Evolutionary conservation across 2,329 filamentous ascomycete species (phyloP).

Genomic region (Epichloe uncinata): DNA sequence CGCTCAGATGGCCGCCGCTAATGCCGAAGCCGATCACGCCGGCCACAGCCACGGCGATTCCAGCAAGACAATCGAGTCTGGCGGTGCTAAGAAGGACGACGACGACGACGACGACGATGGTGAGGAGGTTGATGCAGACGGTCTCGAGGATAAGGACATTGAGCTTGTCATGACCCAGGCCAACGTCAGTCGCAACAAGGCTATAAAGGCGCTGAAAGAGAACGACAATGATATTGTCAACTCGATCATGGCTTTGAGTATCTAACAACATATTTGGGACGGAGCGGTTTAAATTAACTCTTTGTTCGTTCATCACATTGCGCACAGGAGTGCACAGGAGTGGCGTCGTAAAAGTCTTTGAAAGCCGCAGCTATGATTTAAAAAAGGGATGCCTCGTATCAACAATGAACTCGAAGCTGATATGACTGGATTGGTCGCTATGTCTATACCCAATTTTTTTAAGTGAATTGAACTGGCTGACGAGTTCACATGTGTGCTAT

Average conservation of each 20-base stretch:
- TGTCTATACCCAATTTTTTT: neutral
- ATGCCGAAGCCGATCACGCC: slow-evolving; percentile 52
- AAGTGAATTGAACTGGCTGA: neutral
- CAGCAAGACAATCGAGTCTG: slow-evolving; percentile 46
- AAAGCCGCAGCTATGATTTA: slow-evolving; percentile 3
- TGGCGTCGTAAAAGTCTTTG: slow-evolving; percentile 19
- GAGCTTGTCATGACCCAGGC: slow-evolving; percentile 98
- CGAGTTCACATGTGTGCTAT: neutral
- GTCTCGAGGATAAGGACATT: slow-evolving; percentile 97
- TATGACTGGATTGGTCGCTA: neutral
- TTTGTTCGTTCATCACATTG: slow-evolving; percentile 9
- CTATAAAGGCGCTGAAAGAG: slow-evolving; percentile 95
- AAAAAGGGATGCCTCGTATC: neutral
- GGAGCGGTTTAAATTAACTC: slow-evolving; percentile 2
- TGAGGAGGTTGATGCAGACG: slow-evolving; percentile 89
- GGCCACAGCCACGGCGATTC: slow-evolving; percentile 60
- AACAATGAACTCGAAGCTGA: neutral
- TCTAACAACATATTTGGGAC: slow-evolving; percentile 32
- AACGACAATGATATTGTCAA: slow-evolving; percentile 99
- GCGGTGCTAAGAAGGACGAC: slow-evolving; percentile 61
- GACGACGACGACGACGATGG: slow-evolving; percentile 68
- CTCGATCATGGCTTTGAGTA: slow-evolving; percentile 97
- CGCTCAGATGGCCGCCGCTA: slow-evolving; percentile 74
- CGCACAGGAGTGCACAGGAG: slow-evolving; percentile 12
- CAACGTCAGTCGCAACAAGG: slow-evolving; percentile 93